A percentile compares a stretch with the other conserved stretches of the same genome.
Conservation (phyloP, 495 filamentous ascomycete species). For the Penicillium tannophilum region DNA sequence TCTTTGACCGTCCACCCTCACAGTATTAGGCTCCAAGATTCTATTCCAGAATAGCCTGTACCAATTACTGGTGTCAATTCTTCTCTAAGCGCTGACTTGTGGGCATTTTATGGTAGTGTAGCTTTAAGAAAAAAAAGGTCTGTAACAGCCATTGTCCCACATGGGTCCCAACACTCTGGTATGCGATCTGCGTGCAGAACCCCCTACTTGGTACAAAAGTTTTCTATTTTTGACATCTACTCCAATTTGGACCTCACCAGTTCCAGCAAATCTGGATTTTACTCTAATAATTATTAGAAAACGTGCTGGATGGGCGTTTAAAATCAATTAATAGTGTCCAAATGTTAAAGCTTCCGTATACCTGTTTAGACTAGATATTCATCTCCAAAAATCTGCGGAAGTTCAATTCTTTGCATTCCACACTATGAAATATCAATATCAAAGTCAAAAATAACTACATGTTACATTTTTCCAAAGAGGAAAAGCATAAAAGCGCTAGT, state of each 20-base stretch:
- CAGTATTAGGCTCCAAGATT: not conserved
- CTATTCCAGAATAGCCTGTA: not conserved
- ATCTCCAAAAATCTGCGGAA: not conserved
- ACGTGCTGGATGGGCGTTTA: not conserved
- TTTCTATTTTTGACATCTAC: constrained; percentile 8
- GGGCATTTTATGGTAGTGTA: not conserved
- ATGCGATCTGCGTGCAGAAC: constrained; percentile 1
- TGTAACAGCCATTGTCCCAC: not conserved
- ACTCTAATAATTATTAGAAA: not conserved
- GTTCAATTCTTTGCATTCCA: not conserved
- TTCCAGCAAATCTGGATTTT: not conserved
- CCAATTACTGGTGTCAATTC: not conserved
- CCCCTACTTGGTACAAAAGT: not conserved
- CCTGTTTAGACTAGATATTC: not conserved
- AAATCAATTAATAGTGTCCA: not conserved
- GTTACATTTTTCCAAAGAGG: not conserved
- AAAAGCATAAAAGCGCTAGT: not conserved
- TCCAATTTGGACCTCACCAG: constrained; percentile 8
- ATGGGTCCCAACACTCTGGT: constrained; percentile 2
- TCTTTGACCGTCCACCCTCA: not conserved
- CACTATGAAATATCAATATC: not conserved
- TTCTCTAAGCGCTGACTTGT: not conserved
- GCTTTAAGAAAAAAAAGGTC: not conserved
- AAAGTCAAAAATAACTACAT: not conserved
- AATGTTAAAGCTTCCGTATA: not conserved